Percentiles rank a stretch among this genome's conserved stretches.
These are phyloP conservation scores for Plectranthus barbatus DNA, from an alignment of 257 asterid species.

Conservation along the genomic window DNA sequence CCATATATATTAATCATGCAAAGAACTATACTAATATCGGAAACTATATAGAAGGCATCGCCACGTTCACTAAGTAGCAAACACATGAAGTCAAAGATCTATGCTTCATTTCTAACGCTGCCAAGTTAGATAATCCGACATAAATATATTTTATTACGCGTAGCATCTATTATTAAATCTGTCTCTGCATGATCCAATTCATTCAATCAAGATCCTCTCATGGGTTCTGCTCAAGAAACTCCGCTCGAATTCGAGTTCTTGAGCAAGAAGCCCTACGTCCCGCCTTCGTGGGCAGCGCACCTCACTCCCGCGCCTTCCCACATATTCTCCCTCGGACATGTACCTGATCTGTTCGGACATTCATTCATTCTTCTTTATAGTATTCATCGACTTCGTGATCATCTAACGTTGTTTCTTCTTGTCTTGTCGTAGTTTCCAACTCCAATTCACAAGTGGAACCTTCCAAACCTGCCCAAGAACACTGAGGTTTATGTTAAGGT, in stretches of 20 bases:
- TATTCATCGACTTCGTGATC: no score
- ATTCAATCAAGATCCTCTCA: slow-evolving; percentile 7
- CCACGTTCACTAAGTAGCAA: no score
- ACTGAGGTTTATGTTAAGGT: slow-evolving; percentile 95
- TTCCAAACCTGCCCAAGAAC: slow-evolving; percentile 76
- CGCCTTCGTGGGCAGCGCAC: slow-evolving; percentile 84
- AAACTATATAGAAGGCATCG: no score
- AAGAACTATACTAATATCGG: no score
- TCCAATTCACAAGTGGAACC: slow-evolving; percentile 91
- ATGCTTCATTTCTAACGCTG: no score
- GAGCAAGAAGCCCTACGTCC: slow-evolving; percentile 48
- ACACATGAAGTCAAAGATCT: no score
- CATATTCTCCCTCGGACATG: slow-evolving; percentile 72
- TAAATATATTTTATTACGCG: no score
- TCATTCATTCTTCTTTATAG: no score
- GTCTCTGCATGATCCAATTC: not conserved
- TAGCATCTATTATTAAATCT: no score
- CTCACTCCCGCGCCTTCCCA: slow-evolving; percentile 72
- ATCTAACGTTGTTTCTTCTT: not conserved
- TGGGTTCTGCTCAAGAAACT: slow-evolving; percentile 27
- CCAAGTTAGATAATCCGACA: no score
- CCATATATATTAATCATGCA: no score
- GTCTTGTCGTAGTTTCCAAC: slow-evolving; percentile 68
- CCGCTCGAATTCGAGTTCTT: slow-evolving; percentile 41
- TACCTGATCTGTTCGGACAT: no score